phyloP scores from a whole-genome alignment of 768 basidiomycete species.

The Auriscalpium orientale region DNA sequence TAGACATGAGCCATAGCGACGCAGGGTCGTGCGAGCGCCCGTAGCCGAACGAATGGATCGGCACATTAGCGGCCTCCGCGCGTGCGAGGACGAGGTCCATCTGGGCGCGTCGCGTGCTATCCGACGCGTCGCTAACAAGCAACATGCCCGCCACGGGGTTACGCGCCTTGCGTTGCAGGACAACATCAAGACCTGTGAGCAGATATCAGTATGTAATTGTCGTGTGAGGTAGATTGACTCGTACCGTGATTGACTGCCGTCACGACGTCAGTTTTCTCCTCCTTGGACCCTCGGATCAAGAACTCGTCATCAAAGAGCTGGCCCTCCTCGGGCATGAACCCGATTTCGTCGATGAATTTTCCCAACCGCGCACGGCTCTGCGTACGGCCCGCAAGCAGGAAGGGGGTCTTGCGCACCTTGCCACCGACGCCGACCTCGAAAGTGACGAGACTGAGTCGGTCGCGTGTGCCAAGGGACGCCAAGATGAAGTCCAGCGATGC shows the following conservation, averaged over 20 bases:
- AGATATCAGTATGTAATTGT: not conserved
- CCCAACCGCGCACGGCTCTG: slow-evolving; percentile 64
- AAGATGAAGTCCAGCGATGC: slow-evolving; percentile 82
- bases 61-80: slow-evolving; percentile 92
- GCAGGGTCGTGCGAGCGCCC: slow-evolving; percentile 96
- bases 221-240: slow-evolving; percentile 3
- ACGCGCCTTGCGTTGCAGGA: slow-evolving; percentile 87
- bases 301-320: slow-evolving; percentile 36
- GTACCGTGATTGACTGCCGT: slow-evolving; percentile 95
- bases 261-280: slow-evolving; percentile 95
- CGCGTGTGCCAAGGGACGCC: slow-evolving; percentile 64
- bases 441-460: slow-evolving; percentile 84
- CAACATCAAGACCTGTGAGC: slow-evolving; percentile 55
- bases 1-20: slow-evolving; percentile 97
- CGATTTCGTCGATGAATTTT: slow-evolving; percentile 73
- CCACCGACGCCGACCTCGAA: slow-evolving; percentile 86
- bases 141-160: slow-evolving; percentile 90
- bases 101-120: slow-evolving; percentile 87
- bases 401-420: slow-evolving; percentile 87
- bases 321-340: slow-evolving; percentile 30
- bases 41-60: slow-evolving; percentile 96
- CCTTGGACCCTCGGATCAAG: slow-evolving; percentile 66
- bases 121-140: slow-evolving; percentile 87
- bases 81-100: slow-evolving; percentile 98
- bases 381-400: slow-evolving; percentile 63